Evolutionary conservation across 2,329 filamentous ascomycete genomes (phyloP).

Genomic region (Phaeosphaeriaceae sp.): DNA sequence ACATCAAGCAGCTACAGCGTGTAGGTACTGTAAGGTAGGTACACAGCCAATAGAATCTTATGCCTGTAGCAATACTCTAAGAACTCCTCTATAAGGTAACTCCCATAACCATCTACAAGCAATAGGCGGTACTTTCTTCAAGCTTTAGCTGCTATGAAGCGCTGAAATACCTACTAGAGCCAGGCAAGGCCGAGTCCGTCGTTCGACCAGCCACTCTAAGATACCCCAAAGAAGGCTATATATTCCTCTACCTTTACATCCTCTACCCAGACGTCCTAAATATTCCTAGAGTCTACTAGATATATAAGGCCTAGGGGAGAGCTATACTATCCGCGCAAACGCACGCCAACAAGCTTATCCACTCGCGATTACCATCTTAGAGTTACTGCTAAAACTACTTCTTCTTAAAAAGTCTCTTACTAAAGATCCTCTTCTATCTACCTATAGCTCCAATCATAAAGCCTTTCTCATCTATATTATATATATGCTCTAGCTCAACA

Average conservation of each 20-base stretch:
- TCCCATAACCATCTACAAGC: too few species aligned
- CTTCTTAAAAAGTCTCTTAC: neutral
- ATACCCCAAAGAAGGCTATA: too few species aligned
- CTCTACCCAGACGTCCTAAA: slow-evolving; percentile 2
- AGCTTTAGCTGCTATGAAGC: neutral
- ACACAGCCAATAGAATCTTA: too few species aligned
- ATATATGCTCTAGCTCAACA: slow-evolving; percentile 9
- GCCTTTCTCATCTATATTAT: too few species aligned
- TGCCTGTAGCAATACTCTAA: neutral
- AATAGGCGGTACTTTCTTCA: neutral
- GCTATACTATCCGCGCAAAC: slow-evolving; percentile 15
- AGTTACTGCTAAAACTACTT: slow-evolving; percentile 3
- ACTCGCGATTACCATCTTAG: slow-evolving; percentile 13
- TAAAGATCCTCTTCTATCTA: too few species aligned
- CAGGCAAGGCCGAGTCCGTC: neutral
- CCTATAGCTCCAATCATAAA: too few species aligned
- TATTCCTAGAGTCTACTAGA: neutral
- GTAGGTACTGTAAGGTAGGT: too few species aligned
- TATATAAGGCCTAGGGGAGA: neutral
- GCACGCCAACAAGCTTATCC: slow-evolving; percentile 18
- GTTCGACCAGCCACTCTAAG: neutral
- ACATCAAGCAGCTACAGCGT: neutral
- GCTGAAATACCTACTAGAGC: neutral
- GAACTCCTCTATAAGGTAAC: neutral
- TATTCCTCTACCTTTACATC: too few species aligned